These are phyloP conservation scores for Ganoderma lingzhi DNA, from an alignment of 1,284 basidiomycete species.

Conservation along the genomic window DNA sequence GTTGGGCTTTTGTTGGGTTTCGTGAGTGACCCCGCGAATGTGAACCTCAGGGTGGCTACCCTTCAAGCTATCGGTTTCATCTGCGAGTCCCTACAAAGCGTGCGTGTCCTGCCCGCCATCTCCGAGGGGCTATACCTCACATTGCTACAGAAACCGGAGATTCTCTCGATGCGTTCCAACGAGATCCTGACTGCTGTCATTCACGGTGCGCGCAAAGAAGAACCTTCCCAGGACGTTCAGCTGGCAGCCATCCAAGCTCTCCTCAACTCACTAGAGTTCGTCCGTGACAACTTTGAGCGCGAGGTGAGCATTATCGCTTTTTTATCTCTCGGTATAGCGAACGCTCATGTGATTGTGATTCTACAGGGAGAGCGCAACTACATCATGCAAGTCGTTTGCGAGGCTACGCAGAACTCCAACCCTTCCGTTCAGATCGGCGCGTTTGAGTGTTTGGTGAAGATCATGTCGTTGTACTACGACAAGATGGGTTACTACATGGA, in stretches of 20 bases:
- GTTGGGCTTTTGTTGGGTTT: conserved; percentile 91
- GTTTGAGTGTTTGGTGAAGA: conserved; percentile 95
- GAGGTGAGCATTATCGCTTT: conserved; percentile 65
- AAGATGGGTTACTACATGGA: conserved; percentile 99
- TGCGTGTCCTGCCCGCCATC: conserved; percentile 54
- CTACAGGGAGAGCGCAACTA: conserved; percentile 96
- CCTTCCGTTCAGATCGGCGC: conserved; percentile 90
- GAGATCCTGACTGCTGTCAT: conserved; percentile 99
- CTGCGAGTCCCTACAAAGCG: conserved; percentile 85
- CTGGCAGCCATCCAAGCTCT: conserved; percentile 94
- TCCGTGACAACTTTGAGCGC: conserved; percentile 97
- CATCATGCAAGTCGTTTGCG: conserved; percentile 99
- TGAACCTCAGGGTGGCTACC: conserved; percentile 87
- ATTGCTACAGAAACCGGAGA: conserved; percentile 82
- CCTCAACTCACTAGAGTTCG: conserved; percentile 97
- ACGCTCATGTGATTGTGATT: conserved; percentile 27
- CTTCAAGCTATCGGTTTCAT: conserved; percentile 97
- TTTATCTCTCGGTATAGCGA: background rate
- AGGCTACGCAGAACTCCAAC: conserved; percentile 90
- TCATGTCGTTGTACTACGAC: conserved; percentile 99
- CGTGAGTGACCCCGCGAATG: conserved; percentile 82
- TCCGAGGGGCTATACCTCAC: conserved; percentile 18
- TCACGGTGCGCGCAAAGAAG: conserved; percentile 97
- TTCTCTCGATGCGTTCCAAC: conserved; percentile 90
- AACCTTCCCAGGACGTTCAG: conserved; percentile 93